Evolutionary conservation across 2,329 filamentous ascomycete genomes (phyloP).

Genomic region (Westerdykella ornata): DNA sequence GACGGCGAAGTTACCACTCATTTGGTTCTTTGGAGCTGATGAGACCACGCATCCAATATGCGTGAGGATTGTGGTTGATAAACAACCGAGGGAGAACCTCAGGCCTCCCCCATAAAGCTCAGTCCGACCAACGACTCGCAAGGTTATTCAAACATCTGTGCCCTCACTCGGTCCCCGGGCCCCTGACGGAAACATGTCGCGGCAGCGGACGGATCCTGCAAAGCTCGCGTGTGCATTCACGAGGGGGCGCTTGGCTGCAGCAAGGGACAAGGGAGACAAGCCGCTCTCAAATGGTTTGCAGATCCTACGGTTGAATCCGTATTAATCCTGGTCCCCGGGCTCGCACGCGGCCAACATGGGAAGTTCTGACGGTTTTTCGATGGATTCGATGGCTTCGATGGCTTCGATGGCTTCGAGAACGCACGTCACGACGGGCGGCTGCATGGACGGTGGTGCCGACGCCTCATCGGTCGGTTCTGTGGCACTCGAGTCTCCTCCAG

Average conservation of each 20-base stretch:
- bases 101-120: no score
- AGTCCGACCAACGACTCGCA: no score
- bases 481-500: constrained; percentile 1
- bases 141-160: no score
- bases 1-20: no score
- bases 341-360: constrained; percentile 2
- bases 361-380: background rate
- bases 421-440: constrained; percentile 2
- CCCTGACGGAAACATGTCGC: no score
- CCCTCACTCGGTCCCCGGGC: no score
- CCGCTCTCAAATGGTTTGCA: constrained; percentile 23
- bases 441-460: constrained; percentile 2
- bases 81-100: no score
- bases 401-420: constrained; percentile 1
- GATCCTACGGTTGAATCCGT: constrained; percentile 35
- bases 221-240: background rate
- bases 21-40: no score
- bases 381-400: background rate
- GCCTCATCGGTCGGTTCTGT: constrained; percentile 4
- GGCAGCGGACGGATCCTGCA: background rate
- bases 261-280: background rate
- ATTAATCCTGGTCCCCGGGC: constrained; percentile 11
- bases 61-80: no score
- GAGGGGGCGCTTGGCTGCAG: background rate
- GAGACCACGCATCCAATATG: no score